Base-by-base conservation (phyloP, 257 asterid genomes). In the Fraxinus pennsylvanica region DNA sequence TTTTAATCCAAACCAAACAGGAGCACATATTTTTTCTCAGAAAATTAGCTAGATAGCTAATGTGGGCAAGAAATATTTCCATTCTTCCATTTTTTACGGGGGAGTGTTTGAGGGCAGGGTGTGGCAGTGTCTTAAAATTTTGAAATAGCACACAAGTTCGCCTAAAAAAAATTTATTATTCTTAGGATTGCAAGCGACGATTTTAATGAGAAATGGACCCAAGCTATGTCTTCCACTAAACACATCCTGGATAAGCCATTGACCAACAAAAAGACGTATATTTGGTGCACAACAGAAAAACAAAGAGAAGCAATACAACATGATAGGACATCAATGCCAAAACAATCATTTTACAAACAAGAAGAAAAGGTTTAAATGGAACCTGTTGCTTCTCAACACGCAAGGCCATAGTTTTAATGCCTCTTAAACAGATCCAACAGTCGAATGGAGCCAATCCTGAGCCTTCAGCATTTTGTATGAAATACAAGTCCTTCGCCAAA, bases 381-480 rank as follows among this genome's bases (percentile, higher is more conserved):
- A 90, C 98, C 94, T 95, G 96, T 79, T 92, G 99, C 88, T 92
- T 95, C 86, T 91, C 96, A 52, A 95, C 91, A 43, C 99, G 96
- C 63, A 89, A 82, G 32, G 90, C 92, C 99, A 92, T 92, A 43
- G 97, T 92, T 85, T 92, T 90, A 79, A 90, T 89, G 85, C 98
- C 96, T 87, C 98, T 86, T 85, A 95, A 85, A 86, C 97, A 91
- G 17, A 92, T 91, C 97, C 99, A 95, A 77, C 99, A 95, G 86
- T 93, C 98, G 57, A 95, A 95, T 73, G 99, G 98, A 78, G 98
- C 94, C 84, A 93, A 87, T 36, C 98, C 96, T 4, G 99, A 80
- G 71, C 98, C 97, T 87, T 95, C 99, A 6, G 99, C 96, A 72
- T 94, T 94, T 82, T 94, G 99, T 76, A 93, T 90, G 87, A 91